phyloP scores from a whole-genome alignment of 192 early-diverging fungal species.

The Backusella tarrabulga region DNA sequence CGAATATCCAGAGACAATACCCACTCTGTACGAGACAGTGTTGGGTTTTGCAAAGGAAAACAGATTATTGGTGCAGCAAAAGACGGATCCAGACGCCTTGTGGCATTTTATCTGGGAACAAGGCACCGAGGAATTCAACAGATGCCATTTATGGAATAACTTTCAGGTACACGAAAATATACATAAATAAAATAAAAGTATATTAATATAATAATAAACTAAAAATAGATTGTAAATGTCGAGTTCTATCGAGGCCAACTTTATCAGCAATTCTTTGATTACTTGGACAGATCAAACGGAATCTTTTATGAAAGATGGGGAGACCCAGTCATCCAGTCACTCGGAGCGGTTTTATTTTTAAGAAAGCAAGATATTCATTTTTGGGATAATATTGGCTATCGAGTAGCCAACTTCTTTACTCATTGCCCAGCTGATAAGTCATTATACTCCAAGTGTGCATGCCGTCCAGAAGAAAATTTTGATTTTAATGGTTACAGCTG shows the following conservation, averaged over 20 bases:
- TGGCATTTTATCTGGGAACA: conserved; percentile 25
- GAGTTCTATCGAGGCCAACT: conserved; percentile 52
- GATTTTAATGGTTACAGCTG: conserved; percentile 37
- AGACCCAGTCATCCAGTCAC: conserved; percentile 70
- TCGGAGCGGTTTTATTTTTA: conserved; percentile 60
- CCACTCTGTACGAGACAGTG: conserved; percentile 47
- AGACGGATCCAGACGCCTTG: not conserved
- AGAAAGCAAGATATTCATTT: conserved; percentile 67
- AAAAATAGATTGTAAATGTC: conserved; percentile 43
- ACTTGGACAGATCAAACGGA: conserved; percentile 61
- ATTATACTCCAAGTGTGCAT: conserved; percentile 41
- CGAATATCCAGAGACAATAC: conserved; percentile 50
- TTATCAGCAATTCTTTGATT: conserved; percentile 61
- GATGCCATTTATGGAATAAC: conserved; percentile 79
- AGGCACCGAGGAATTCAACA: conserved; percentile 35
- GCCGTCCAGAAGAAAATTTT: conserved; percentile 50
- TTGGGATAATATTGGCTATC: conserved; percentile 72
- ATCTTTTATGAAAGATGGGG: conserved; percentile 78
- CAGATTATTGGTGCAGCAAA: conserved; percentile 11
- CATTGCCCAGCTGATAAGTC: conserved; percentile 66
- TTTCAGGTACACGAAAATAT: conserved; percentile 39
- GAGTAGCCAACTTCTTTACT: conserved; percentile 54
- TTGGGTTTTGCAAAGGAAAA: conserved; percentile 30
- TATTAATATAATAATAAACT: not conserved
- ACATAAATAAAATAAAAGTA: not conserved